Conservation (phyloP, 148 eudicot species). For the Dianthus caryophyllus region DNA sequence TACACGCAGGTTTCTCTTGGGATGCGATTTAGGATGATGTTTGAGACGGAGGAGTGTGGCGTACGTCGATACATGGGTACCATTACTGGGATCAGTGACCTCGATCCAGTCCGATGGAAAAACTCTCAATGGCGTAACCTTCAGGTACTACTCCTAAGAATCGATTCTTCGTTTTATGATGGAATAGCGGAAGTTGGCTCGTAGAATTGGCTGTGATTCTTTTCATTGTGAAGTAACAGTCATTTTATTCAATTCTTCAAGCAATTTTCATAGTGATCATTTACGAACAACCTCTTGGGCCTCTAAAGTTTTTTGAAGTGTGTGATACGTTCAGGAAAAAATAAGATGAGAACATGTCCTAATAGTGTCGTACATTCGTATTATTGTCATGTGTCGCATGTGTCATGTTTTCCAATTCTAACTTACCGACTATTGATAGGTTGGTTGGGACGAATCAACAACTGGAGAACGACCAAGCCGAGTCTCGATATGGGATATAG, state of each 20-base stretch:
- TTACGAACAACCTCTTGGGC: background rate
- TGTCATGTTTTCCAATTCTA: background rate
- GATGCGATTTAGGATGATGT: conserved; percentile 98
- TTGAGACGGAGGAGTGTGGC: conserved; percentile 95
- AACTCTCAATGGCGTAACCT: conserved; percentile 94
- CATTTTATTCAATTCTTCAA: background rate
- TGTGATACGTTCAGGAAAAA: no score
- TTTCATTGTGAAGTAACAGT: background rate
- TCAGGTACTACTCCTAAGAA: conserved; percentile 44
- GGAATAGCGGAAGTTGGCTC: background rate
- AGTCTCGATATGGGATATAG: conserved; percentile 94
- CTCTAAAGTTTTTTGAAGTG: no score
- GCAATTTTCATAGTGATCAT: background rate
- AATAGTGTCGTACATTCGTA: background rate
- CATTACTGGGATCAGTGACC: conserved; percentile 72
- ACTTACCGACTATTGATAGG: conserved; percentile 37
- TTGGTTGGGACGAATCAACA: conserved; percentile 99
- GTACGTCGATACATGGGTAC: conserved; percentile 97
- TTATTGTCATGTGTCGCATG: background rate
- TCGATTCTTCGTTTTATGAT: background rate
- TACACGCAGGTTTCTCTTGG: conserved; percentile 90
- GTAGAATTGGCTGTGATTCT: background rate
- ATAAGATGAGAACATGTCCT: no score
- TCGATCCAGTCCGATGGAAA: conserved; percentile 86
- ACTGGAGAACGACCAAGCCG: conserved; percentile 94